Conservation (phyloP, 1,284 basidiomycete species). For the Boletus albobrunnescens region DNA sequence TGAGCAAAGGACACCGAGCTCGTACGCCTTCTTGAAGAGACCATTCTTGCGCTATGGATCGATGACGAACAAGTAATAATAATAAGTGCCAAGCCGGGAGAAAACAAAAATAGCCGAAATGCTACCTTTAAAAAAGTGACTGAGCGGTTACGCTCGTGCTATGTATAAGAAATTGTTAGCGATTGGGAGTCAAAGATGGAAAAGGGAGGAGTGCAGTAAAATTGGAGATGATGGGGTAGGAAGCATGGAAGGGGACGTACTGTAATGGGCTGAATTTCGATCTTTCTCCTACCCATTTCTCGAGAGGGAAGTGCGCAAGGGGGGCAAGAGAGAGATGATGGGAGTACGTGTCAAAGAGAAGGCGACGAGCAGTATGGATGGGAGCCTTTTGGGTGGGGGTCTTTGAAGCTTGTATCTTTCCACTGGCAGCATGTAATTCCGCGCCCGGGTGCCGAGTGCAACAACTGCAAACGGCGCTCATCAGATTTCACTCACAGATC, state of each 20-base stretch:
- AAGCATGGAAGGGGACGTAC: slow-evolving; percentile 42
- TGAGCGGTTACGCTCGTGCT: slow-evolving; percentile 88
- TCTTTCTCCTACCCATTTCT: slow-evolving; percentile 82
- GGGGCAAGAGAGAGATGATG: slow-evolving; percentile 20
- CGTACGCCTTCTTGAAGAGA: slow-evolving; percentile 88
- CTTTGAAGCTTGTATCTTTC: slow-evolving; percentile 37
- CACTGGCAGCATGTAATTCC: slow-evolving; percentile 36
- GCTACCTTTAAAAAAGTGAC: slow-evolving; percentile 87
- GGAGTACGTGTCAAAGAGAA: slow-evolving; percentile 18
- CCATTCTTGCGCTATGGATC: slow-evolving; percentile 72
- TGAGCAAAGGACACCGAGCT: slow-evolving; percentile 71
- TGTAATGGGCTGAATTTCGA: slow-evolving; percentile 83
- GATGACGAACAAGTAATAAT: slow-evolving; percentile 35
- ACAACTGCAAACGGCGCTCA: slow-evolving; percentile 36
- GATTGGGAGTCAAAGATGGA: slow-evolving; percentile 31
- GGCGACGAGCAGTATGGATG: slow-evolving; percentile 24
- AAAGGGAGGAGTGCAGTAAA: slow-evolving; percentile 25
- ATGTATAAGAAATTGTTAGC: slow-evolving; percentile 34
- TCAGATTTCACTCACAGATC: slow-evolving; percentile 31
- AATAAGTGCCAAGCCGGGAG: slow-evolving; percentile 43
- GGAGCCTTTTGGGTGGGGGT: slow-evolving; percentile 33
- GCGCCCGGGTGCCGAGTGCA: slow-evolving; percentile 36
- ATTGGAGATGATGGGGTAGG: slow-evolving; percentile 23
- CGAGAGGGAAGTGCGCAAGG: slow-evolving; percentile 8
- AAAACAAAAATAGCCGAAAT: slow-evolving; percentile 47